A percentile compares a stretch with the other conserved stretches of the same genome.
Conservation (phyloP, 192 early-diverging fungal genomes). For the Coemansia sp. region DNA sequence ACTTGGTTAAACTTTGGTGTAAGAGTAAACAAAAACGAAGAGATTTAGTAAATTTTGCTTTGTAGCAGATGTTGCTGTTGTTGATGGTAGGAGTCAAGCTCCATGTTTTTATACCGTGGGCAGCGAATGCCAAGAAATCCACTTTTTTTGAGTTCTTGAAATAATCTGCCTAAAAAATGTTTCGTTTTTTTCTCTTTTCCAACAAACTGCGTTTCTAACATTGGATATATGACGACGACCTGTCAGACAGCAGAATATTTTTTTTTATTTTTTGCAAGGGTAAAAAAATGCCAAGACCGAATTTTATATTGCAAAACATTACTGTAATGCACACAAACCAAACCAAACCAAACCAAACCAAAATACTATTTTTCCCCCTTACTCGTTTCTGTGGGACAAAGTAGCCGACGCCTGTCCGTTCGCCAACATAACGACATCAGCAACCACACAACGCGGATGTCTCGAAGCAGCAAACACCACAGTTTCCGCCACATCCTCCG, state of each 20-base stretch:
- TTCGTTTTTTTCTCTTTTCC: too few relatives aligned
- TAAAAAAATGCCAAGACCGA: too few relatives aligned
- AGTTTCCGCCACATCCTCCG: conserved; percentile 73
- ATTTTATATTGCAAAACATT: neutral
- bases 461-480: conserved; percentile 79
- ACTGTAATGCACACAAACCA: neutral
- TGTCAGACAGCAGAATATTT: too few relatives aligned
- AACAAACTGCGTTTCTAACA: too few relatives aligned
- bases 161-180: neutral
- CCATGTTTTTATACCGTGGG: neutral
- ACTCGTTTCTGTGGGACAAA: conserved; percentile 24
- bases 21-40: neutral
- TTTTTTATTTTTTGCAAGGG: too few relatives aligned
- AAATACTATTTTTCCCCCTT: neutral
- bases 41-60: neutral
- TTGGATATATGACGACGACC: too few relatives aligned
- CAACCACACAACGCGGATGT: conserved; percentile 46
- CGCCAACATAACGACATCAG: conserved; percentile 41
- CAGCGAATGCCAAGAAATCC: neutral
- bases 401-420: conserved; percentile 40
- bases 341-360: neutral
- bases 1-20: neutral
- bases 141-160: too few relatives aligned
- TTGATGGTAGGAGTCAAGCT: neutral
- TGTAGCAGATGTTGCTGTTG: neutral